Conservation (phyloP, 2,329 filamentous ascomycete genomes). For the Fusarium burgessii region DNA sequence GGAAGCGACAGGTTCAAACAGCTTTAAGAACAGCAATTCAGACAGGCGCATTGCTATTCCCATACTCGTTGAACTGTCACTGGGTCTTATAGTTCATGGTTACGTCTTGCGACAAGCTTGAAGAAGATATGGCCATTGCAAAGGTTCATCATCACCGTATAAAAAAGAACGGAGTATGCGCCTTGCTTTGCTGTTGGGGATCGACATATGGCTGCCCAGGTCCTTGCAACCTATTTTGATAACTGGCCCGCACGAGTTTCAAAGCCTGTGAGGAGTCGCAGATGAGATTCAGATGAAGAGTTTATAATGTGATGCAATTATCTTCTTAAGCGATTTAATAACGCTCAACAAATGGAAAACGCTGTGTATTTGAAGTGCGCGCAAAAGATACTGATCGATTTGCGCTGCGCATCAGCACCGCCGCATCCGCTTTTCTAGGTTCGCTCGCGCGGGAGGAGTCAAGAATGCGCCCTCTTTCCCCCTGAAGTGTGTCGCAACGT, state of each 20-base stretch:
- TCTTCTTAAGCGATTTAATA: slow-evolving; percentile 2
- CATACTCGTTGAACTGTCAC: slow-evolving; percentile 16
- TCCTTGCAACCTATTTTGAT: slow-evolving; percentile 38
- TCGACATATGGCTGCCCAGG: slow-evolving; percentile 37
- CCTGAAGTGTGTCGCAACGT: slow-evolving; percentile 24
- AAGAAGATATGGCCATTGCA: slow-evolving; percentile 20
- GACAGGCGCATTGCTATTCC: slow-evolving; percentile 28
- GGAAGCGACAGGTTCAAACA: slow-evolving; percentile 3
- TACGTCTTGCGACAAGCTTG: slow-evolving; percentile 33
- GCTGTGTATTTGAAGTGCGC: slow-evolving; percentile 20
- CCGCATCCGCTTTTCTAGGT: slow-evolving; percentile 43
- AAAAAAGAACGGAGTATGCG: slow-evolving; percentile 31
- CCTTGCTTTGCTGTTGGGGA: slow-evolving; percentile 35
- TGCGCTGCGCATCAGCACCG: slow-evolving; percentile 32
- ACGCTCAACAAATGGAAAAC: background rate
- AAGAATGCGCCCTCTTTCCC: slow-evolving; percentile 37
- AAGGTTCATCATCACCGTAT: slow-evolving; percentile 39
- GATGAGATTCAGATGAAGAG: slow-evolving; percentile 6
- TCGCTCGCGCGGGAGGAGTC: slow-evolving; percentile 27
- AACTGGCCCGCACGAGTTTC: slow-evolving; percentile 33
- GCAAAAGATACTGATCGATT: slow-evolving; percentile 22
- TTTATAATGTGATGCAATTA: background rate
- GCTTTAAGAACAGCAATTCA: background rate
- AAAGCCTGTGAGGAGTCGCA: slow-evolving; percentile 17
- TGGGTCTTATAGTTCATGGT: slow-evolving; percentile 18